phyloP scores from a whole-genome alignment of 2,329 filamentous ascomycete species.

The Cladosporium sp. region DNA sequence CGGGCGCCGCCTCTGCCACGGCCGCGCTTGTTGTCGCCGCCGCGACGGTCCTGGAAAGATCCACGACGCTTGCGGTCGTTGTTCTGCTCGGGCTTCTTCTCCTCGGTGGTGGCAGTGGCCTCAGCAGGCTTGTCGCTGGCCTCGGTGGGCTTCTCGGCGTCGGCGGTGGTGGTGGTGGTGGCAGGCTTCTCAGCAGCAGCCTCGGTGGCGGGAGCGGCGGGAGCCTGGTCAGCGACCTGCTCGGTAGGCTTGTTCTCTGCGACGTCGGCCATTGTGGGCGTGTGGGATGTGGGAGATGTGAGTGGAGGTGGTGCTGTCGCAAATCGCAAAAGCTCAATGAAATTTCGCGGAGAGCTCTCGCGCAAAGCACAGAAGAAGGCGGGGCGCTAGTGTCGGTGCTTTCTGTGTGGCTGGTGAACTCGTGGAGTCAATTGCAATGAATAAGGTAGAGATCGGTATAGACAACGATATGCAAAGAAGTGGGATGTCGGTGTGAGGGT shows the following conservation, averaged over 20 bases:
- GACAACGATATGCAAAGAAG: neutral
- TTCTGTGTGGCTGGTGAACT: neutral
- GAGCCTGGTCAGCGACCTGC: conserved; percentile 20
- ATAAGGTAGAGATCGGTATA: neutral
- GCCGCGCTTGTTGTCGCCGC: conserved; percentile 18
- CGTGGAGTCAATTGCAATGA: neutral
- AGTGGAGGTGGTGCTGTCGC: neutral
- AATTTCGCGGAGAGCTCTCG: conserved; percentile 15
- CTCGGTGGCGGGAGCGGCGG: conserved; percentile 22
- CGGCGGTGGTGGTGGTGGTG: conserved; percentile 21
- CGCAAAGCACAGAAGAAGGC: neutral
- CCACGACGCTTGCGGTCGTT: conserved; percentile 23
- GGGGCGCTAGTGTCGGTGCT: neutral
- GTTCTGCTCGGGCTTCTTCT: conserved; percentile 24
- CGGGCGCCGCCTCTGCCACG: conserved; percentile 14
- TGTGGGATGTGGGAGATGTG: neutral
- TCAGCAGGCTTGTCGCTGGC: conserved; percentile 22
- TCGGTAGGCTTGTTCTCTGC: conserved; percentile 21
- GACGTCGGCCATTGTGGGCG: conserved; percentile 20
- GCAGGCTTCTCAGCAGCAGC: conserved; percentile 23
- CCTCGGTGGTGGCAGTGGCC: conserved; percentile 23
- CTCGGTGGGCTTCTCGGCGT: conserved; percentile 21
- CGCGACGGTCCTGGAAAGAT: conserved; percentile 18
- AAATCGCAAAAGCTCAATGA: conserved; percentile 3
- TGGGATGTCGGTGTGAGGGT: neutral